Evolutionary conservation across 148 eudicot genomes (phyloP).

Genomic region (Rheum nobile): DNA sequence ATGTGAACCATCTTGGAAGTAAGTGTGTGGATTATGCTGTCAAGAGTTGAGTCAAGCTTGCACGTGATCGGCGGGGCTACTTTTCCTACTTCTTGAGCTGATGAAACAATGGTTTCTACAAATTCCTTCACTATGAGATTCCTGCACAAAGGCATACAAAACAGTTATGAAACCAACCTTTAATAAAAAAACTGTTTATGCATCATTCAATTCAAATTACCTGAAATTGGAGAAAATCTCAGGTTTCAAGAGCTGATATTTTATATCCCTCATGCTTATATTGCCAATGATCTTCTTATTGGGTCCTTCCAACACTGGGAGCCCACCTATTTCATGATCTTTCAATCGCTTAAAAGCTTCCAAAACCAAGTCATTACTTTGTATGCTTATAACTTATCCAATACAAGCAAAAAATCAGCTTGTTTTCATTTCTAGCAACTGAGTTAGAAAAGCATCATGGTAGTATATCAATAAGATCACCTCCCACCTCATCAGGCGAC

Average conservation of each 20-base stretch:
- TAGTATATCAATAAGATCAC: not conserved
- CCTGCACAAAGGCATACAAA: conserved; percentile 25
- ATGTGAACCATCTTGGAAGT: conserved; percentile 66
- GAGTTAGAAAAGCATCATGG: not conserved
- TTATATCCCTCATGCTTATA: conserved; percentile 79
- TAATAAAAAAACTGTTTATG: not conserved
- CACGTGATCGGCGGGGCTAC: conserved; percentile 57
- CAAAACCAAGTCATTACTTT: conserved; percentile 50
- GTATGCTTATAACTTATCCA: conserved; percentile 59
- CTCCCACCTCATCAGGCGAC: conserved; percentile 52
- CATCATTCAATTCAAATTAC: conserved; percentile 15
- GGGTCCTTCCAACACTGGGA: conserved; percentile 79
- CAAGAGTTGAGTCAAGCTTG: conserved; percentile 47
- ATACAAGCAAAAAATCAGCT: not conserved
- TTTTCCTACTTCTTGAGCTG: conserved; percentile 30
- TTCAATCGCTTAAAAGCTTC: conserved; percentile 93
- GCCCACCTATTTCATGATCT: conserved; percentile 79
- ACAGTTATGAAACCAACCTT: not conserved
- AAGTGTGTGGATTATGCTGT: conserved; percentile 49
- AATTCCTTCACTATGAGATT: conserved; percentile 61
- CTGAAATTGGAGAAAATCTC: conserved; percentile 70
- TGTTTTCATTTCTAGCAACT: not conserved
- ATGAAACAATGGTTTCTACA: conserved; percentile 37
- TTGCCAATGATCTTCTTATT: conserved; percentile 67
- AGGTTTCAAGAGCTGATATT: conserved; percentile 63